Base-by-base conservation (phyloP, 805 yeast genomes). In the Candida chauliodis region DNA sequence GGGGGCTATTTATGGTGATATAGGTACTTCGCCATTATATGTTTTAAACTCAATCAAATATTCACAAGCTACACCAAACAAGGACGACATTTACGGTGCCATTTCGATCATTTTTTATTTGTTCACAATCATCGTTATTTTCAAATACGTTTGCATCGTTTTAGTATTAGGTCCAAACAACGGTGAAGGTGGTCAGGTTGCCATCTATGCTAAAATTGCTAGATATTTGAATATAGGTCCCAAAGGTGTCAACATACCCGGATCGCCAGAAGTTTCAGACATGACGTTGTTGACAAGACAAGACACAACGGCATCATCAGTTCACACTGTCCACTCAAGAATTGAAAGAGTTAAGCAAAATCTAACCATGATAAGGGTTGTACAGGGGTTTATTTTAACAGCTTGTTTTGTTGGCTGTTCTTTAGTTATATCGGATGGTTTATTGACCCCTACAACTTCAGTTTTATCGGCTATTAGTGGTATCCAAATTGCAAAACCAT, bases 1-100 rank as follows among this genome's bases (percentile, higher is more conserved):
- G 27, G 84, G 84, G 16, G 78, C 79, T n/a, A 75, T 78, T 28
- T 78, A 77, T 50, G 82, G 84, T 36, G 83, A 78, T 54, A 60
- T 78, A 40, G 82, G 81, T 20, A 78, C 84, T 3, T 74, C 81
- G 8, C 84, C 84, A 2, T 55, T 78, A 37, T 78, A 78, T 52
- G 72, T 68, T 8, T 51, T 67, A 46, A 61, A 70, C 34, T 53
- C 66, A 22, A 53, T 61, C 39, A 54, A 48, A 26, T 60, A 53
- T 43, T 47, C 50, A 15, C 44, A 52, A 16, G 36, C 41, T 15
- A 46, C 55, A 3, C 74, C 77, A 0, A 50, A 63, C 11, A 42
- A 56, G 23, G 57, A 60, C 0, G 74, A 74, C 26, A 50, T 74
- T 18, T 61, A 66, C 34, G 82, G 83, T 10, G 77, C 73, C 2